Evolutionary conservation across 2,329 filamentous ascomycete species (phyloP), one percentile per base, ranked within the genome.

Genomic region (Phialophora chinensis): DNA sequence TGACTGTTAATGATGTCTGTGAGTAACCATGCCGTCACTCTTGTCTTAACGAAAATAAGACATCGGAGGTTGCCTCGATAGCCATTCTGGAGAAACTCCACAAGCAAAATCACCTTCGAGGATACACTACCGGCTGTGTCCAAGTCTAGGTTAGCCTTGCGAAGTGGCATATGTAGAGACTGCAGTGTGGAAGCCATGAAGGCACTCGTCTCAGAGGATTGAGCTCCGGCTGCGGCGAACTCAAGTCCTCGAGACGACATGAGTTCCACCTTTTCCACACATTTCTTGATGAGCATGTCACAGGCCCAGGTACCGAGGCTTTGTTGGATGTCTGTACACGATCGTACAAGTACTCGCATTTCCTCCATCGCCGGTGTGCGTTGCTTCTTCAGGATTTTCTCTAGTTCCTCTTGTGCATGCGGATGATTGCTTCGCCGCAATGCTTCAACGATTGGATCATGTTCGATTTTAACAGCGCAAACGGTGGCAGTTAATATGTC

Each of bases 291-390:
- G 73, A 88, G 93, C 58, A 84, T 85, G 57, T 93, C 88, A 0
- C 85, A 84, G 1, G 89, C 89, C 89, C 90, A 93, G 1, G 80
- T 70, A 0, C 91, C 91, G 3, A 93, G 81, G 54, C 90, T 84
- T 2, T 74, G 71, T 25, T 80, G 80, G 1, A 93, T 81, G 14
- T 83, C 81, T 0, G 69, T 55, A 12, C 84, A 81, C 35, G 84
- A 86, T 1, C 79, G 78, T 52, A 80, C 79, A 7, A 93, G 82
- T 0, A 79, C 78, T 62, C 79, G 83, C 70, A 93, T 77, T 69
- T 91, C 86, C 27, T 80, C 80, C 10, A 70, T 68, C 3, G 60
- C 79, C 25, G 73, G 76, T 0, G 80, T 81, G 38, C 78, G 76
- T 0, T 75, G 69, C 11, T 73, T 74, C 10, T 60, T n/a, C 1